Base-by-base conservation (phyloP, 2,329 filamentous ascomycete genomes). In the Trichoderma arundinaceum region DNA sequence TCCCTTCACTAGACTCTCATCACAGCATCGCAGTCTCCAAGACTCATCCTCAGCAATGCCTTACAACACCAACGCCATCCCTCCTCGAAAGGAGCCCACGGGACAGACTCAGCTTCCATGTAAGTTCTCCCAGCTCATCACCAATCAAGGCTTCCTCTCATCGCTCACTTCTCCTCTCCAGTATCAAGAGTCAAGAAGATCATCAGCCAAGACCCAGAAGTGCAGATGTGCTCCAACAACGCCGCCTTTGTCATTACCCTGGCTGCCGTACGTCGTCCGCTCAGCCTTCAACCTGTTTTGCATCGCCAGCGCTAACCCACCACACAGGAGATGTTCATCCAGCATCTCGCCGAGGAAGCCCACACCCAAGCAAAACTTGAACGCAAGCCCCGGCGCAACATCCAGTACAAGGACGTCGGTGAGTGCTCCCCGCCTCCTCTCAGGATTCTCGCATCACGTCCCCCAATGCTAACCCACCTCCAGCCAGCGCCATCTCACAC, bases 141-240 rank as follows among this genome's bases (percentile, higher is more conserved):
- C 35, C 35, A 38, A 38, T 4, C 22, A 28, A 28, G 22, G 22
- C 22, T 28, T 28, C 48, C 48, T 17, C 51, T 33, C 28, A 13
- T 28, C n/a, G 3, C 10, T 8, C 54, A 13, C 17, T 15, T 48
- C 4, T 19, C 32, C 13, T 35, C 2, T 39, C 19, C 69, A 98
- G 95, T 98, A 64, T 92, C 95, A 17, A 88, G 95, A 73, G 92
- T 99, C 66, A 97, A 97, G 80, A 97, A 96, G 80, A 97, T 99
- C 75, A 92, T 99, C 67, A 86, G 88, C 56, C 86, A 92, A 66
- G 95, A 99, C 77, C 88, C 92, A 49, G 94, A 97, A 68, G 91
- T 97, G 68, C 84, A 83, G 68, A 87, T 91, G 75, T 96, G 92
- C 77, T 96, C 94, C 53, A 96, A 94, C 77, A 96, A 96, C 74